Evolutionary conservation across 495 filamentous ascomycete species (phyloP), one percentile per base, ranked within the genome.

Genomic region (Xylaria longipes): DNA sequence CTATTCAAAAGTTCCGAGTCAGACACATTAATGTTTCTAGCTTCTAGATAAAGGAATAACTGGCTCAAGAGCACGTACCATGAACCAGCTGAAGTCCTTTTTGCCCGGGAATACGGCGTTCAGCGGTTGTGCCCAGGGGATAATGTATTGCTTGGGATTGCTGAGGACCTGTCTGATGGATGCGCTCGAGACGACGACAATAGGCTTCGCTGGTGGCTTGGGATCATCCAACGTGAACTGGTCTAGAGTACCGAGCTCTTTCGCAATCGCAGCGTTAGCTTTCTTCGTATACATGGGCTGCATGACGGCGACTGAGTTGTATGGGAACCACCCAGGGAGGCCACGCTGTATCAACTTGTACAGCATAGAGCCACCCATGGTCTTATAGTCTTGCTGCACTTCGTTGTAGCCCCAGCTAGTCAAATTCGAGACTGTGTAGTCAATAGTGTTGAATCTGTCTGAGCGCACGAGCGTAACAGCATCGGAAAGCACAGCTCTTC

Each of bases 371-470:
- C 92, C 91, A 69, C 92, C 87, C 58, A 92, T 83, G 69, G 91
- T 83, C 73, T 87, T 89, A 39, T 86, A 76, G 79, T 94, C 90
- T 66, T 88, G 89, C 45, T 90, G 87, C 31, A 87, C 87, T 79
- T 93, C 91, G 70, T 89, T 89, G 81, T 89, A 92, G 86, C n/a
- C 91, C 91, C 91, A 96, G 73, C 89, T 92, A 0, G 93, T 97
- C 35, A 95, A 82, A 71, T 90, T 89, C 29, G 86, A 87, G 7
- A 91, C 87, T 29, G 87, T 92, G 77, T 89, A 93, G 72, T 88
- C 85, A 46, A 81, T 25, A 8, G 93, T 94, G 75, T 93, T 92
- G 83, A 94, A 95, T 17, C 93, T 86, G 81, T 97, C 93, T 1
- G 91, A 91, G 25, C 93, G 88, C 25, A 97, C 92, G 14, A 96